These are phyloP conservation scores for Sporodiniella umbellata DNA, from an alignment of 371 early-diverging fungal genomes.

Conservation along the genomic window DNA sequence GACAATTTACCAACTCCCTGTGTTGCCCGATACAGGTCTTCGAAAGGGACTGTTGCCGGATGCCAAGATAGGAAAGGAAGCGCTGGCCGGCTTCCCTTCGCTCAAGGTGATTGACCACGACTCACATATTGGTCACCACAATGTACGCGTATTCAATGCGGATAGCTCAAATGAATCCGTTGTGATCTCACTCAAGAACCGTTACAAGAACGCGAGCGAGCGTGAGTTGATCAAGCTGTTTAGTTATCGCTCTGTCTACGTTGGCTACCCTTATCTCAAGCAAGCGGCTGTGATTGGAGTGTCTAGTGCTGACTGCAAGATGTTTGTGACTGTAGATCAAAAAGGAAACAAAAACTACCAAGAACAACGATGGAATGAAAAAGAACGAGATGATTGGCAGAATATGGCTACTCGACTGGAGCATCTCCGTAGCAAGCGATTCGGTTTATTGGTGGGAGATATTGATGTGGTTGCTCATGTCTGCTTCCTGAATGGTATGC, in stretches of 20 bases:
- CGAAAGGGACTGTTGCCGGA: constrained; percentile 67
- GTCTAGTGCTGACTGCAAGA: constrained; percentile 64
- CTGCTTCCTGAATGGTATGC: constrained; percentile 67
- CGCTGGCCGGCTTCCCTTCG: constrained; percentile 91
- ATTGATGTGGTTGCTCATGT: constrained; percentile 72
- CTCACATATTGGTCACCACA: constrained; percentile 66
- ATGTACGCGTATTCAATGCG: constrained; percentile 83
- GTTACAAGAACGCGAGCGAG: constrained; percentile 42
- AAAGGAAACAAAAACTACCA: constrained; percentile 39
- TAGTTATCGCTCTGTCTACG: constrained; percentile 60
- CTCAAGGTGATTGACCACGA: constrained; percentile 74
- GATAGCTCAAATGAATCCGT: constrained; percentile 84
- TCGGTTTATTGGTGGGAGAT: constrained; percentile 68
- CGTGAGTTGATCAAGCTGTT: constrained; percentile 50
- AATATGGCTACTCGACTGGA: constrained; percentile 60
- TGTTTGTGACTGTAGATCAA: constrained; percentile 46
- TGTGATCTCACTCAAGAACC: constrained; percentile 63
- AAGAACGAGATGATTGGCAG: constrained; percentile 47
- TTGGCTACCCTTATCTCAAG: constrained; percentile 83
- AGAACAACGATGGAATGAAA: constrained; percentile 49
- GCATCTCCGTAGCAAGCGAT: constrained; percentile 51
- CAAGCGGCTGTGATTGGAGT: constrained; percentile 80
- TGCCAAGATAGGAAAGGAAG: constrained; percentile 60
- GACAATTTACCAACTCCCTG: constrained; percentile 51
- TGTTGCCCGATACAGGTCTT: constrained; percentile 21